These are phyloP conservation scores for Tolypocladium paradoxum DNA, from an alignment of 2,329 filamentous ascomycete genomes.

Conservation along the genomic window DNA sequence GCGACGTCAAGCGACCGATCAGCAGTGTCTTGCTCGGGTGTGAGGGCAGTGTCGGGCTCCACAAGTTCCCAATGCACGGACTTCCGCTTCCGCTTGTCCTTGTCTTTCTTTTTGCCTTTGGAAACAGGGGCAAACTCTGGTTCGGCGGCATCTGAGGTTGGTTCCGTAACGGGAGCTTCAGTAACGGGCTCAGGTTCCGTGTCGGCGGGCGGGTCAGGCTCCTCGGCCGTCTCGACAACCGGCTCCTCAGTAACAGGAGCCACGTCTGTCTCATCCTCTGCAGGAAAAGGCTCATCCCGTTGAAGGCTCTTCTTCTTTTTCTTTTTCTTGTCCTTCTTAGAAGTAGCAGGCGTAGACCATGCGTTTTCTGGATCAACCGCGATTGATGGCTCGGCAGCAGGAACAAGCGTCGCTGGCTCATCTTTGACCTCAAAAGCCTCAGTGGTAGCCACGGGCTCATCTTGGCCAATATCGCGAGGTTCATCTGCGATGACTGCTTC, in stretches of 20 bases:
- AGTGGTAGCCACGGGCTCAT: neutral
- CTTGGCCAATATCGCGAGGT: neutral
- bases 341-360: slow-evolving; percentile 1
- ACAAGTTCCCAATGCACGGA: slow-evolving; percentile 10
- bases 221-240: neutral
- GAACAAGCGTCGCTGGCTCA: neutral
- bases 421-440: neutral
- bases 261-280: slow-evolving; percentile 5
- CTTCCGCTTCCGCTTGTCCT: slow-evolving; percentile 10
- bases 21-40: neutral
- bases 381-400: neutral
- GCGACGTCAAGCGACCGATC: neutral
- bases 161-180: neutral
- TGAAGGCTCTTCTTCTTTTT: slow-evolving; percentile 6
- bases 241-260: neutral
- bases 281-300: slow-evolving; percentile 4
- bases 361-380: slow-evolving; percentile 2
- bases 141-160: neutral
- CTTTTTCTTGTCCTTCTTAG: slow-evolving; percentile 4
- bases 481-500: neutral
- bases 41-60: neutral
- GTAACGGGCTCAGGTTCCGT: neutral
- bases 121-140: neutral
- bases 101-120: slow-evolving; percentile 5
- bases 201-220: neutral